phyloP scores from a whole-genome alignment of 768 basidiomycete species.

The Mycena sanguinolenta region DNA sequence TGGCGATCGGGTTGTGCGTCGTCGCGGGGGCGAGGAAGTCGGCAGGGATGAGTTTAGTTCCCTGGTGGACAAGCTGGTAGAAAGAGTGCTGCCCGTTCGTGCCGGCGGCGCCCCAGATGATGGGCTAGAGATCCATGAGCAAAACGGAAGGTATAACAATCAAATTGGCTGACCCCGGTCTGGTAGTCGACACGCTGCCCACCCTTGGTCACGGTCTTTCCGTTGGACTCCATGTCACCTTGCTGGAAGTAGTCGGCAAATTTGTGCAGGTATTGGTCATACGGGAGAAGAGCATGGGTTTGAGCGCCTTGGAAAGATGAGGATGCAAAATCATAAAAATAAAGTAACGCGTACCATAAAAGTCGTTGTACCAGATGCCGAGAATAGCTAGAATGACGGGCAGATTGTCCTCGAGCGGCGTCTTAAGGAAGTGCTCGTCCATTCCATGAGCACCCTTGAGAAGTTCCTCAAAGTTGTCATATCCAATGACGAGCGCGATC shows the following conservation, averaged over 20 bases:
- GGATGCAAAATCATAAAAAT: slow-evolving; percentile 22
- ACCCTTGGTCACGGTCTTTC: slow-evolving; percentile 95
- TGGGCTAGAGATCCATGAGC: slow-evolving; percentile 68
- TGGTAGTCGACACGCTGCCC: slow-evolving; percentile 95
- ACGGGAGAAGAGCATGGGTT: slow-evolving; percentile 94
- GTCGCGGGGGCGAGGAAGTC: slow-evolving; percentile 94
- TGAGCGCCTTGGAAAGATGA: slow-evolving; percentile 73
- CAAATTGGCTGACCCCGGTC: slow-evolving; percentile 80
- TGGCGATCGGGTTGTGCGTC: slow-evolving; percentile 88
- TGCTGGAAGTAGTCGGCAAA: slow-evolving; percentile 99
- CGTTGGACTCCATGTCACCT: slow-evolving; percentile 99
- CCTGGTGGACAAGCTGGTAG: slow-evolving; percentile 97
- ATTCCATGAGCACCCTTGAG: slow-evolving; percentile 95
- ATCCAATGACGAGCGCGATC: slow-evolving; percentile 94
- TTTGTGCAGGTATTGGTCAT: slow-evolving; percentile 99
- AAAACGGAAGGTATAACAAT: slow-evolving; percentile 1
- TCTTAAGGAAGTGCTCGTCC: slow-evolving; percentile 96
- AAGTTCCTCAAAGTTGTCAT: slow-evolving; percentile 92
- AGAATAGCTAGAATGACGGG: slow-evolving; percentile 91
- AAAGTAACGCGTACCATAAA: slow-evolving; percentile 72
- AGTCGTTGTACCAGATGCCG: slow-evolving; percentile 99
- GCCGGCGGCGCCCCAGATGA: slow-evolving; percentile 98
- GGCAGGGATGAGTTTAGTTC: slow-evolving; percentile 91
- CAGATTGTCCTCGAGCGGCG: slow-evolving; percentile 90
- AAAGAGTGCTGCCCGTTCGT: slow-evolving; percentile 99